These are phyloP conservation scores for Dactylellina cionopaga DNA, from an alignment of 2,329 filamentous ascomycete genomes.

Conservation along the genomic window DNA sequence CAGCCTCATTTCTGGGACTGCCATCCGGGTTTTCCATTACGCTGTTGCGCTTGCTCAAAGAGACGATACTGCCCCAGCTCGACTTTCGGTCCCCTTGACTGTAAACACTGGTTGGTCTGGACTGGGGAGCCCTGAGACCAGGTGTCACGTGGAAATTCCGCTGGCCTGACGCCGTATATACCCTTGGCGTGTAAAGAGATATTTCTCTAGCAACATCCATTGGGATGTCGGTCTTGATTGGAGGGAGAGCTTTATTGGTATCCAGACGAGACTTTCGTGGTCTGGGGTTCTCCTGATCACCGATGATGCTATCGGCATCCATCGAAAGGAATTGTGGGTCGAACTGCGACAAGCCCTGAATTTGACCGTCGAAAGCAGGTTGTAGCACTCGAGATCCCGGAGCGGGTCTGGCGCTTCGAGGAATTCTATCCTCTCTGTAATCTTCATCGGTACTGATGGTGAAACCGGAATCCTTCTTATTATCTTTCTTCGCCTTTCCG, in stretches of 20 bases:
- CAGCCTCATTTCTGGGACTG: neutral
- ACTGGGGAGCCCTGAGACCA: slow-evolving; percentile 17
- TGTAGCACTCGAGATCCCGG: slow-evolving; percentile 5
- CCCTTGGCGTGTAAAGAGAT: slow-evolving; percentile 37
- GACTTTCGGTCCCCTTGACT: slow-evolving; percentile 35
- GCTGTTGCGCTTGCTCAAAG: slow-evolving; percentile 29
- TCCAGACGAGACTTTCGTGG: slow-evolving; percentile 9
- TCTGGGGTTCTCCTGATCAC: slow-evolving; percentile 28
- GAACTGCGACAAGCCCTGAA: slow-evolving; percentile 8
- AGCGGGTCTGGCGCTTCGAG: neutral
- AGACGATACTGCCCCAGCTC: slow-evolving; percentile 43
- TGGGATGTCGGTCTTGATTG: slow-evolving; percentile 43
- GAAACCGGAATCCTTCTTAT: slow-evolving; percentile 35
- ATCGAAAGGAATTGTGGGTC: slow-evolving; percentile 23
- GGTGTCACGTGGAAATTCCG: slow-evolving; percentile 37
- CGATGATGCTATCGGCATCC: slow-evolving; percentile 4
- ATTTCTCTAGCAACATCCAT: slow-evolving; percentile 28
- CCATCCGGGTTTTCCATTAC: slow-evolving; percentile 15
- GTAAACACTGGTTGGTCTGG: slow-evolving; percentile 32
- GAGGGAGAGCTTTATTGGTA: slow-evolving; percentile 36
- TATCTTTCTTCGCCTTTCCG: slow-evolving; percentile 31
- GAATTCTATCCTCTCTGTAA: slow-evolving; percentile 9
- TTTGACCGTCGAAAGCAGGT: slow-evolving; percentile 4
- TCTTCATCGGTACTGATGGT: slow-evolving; percentile 42
- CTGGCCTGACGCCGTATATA: slow-evolving; percentile 33